Percentiles rank a stretch among this genome's conserved stretches.
These are phyloP conservation scores for Calycina herbarum DNA, from an alignment of 2,329 filamentous ascomycete species.

Conservation along the genomic window DNA sequence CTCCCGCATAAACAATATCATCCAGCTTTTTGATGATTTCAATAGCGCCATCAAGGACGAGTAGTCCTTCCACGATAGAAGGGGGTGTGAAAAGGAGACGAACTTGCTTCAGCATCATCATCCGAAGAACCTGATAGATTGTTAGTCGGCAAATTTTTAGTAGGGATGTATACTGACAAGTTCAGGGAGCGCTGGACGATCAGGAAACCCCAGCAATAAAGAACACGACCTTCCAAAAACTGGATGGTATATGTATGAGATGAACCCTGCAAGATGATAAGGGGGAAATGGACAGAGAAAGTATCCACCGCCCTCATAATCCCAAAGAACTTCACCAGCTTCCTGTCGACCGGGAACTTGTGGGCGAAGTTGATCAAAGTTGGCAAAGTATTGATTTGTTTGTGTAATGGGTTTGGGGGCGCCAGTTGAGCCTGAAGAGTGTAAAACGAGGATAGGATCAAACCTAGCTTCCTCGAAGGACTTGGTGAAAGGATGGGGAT, in stretches of 20 bases:
- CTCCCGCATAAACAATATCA: conserved; percentile 4
- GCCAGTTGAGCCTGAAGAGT: conserved; percentile 14
- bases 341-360: conserved; percentile 5
- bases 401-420: conserved; percentile 11
- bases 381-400: not conserved
- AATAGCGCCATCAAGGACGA: not conserved
- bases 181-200: too few species aligned
- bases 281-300: not conserved
- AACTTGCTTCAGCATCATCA: too few species aligned
- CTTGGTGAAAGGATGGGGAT: conserved; percentile 33
- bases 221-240: too few species aligned
- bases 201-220: too few species aligned
- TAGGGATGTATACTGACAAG: too few species aligned
- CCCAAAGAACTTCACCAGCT: not conserved
- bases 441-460: conserved; percentile 9
- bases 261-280: too few species aligned
- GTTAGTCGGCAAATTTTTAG: too few species aligned
- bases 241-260: too few species aligned
- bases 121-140: too few species aligned
- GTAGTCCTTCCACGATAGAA: not conserved
- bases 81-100: not conserved
- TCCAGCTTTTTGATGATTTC: conserved; percentile 1
- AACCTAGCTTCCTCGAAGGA: conserved; percentile 34
- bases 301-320: not conserved
- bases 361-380: not conserved